A percentile compares a stretch with the other conserved stretches of the same genome.
These are phyloP conservation scores for Capronia coronata DNA, from an alignment of 2,329 filamentous ascomycete species.

Conservation along the genomic window DNA sequence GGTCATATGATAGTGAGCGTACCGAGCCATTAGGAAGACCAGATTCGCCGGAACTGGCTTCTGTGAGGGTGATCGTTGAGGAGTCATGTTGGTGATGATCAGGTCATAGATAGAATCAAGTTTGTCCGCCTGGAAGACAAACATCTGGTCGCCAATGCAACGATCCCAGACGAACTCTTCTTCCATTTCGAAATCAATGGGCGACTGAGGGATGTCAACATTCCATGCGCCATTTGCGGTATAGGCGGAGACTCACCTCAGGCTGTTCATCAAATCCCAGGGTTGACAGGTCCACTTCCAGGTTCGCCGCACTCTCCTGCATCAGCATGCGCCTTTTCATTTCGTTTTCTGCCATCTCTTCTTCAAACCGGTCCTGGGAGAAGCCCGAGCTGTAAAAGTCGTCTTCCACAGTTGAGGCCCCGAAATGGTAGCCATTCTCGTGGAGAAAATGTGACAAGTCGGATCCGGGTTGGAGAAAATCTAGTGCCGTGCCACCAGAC, in stretches of 20 bases:
- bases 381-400: slow-evolving; percentile 88
- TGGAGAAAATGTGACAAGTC: slow-evolving; percentile 95
- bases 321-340: slow-evolving; percentile 89
- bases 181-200: slow-evolving; percentile 62
- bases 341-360: slow-evolving; percentile 94
- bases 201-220: slow-evolving; percentile 36
- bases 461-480: slow-evolving; percentile 91
- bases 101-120: slow-evolving; percentile 88
- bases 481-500: slow-evolving; percentile 85
- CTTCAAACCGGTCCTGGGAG: slow-evolving; percentile 88
- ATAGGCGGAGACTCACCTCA: slow-evolving; percentile 42
- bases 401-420: slow-evolving; percentile 46
- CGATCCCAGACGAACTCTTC: slow-evolving; percentile 95
- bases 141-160: slow-evolving; percentile 97
- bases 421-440: slow-evolving; percentile 75
- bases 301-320: slow-evolving; percentile 95
- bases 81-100: slow-evolving; percentile 96
- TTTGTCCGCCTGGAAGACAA: slow-evolving; percentile 95
- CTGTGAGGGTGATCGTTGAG: slow-evolving; percentile 89
- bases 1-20: slow-evolving; percentile 93
- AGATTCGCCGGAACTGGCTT: slow-evolving; percentile 97
- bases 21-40: slow-evolving; percentile 88
- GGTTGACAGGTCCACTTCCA: slow-evolving; percentile 93
- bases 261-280: slow-evolving; percentile 92
- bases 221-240: neutral